These are phyloP conservation scores for Nepenthes gracilis DNA, from an alignment of 148 eudicot genomes.

Conservation along the genomic window DNA sequence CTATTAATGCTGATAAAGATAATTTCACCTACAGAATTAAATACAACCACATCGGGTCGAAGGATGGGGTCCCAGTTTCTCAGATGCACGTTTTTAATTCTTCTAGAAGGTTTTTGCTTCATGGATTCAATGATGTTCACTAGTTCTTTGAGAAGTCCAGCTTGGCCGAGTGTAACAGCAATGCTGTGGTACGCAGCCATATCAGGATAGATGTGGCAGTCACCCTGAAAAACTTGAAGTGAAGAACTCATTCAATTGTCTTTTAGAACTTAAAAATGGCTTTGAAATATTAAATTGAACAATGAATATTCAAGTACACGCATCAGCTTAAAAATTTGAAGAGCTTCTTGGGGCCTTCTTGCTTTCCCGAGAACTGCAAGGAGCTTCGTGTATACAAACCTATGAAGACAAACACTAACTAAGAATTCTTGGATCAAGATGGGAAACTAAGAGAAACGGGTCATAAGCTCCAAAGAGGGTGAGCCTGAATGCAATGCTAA, in stretches of 20 bases:
- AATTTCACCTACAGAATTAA: conserved; percentile 68
- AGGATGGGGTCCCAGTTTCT: conserved; percentile 76
- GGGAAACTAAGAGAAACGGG: neutral
- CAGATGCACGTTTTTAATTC: conserved; percentile 40
- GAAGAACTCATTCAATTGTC: conserved; percentile 17
- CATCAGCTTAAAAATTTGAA: conserved; percentile 68
- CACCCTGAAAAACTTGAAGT: conserved; percentile 42
- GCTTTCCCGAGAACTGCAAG: conserved; percentile 80
- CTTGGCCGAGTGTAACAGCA: conserved; percentile 87
- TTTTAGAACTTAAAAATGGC: conserved; percentile 7
- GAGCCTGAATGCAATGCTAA: neutral
- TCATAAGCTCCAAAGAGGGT: neutral
- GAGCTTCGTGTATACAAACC: conserved; percentile 93
- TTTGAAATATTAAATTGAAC: conserved; percentile 6
- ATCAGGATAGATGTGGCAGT: conserved; percentile 83
- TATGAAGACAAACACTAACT: conserved; percentile 9
- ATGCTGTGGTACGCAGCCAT: conserved; percentile 89
- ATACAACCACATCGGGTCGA: conserved; percentile 76
- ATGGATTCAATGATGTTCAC: conserved; percentile 57
- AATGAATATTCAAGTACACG: conserved; percentile 41
- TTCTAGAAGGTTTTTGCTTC: conserved; percentile 60
- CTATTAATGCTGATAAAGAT: neutral
- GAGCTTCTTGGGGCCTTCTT: conserved; percentile 75
- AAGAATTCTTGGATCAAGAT: neutral
- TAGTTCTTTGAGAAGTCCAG: conserved; percentile 78